These are phyloP conservation scores for Amoebophrya sp. DNA, from an alignment of 169 alveolate species.

Conservation along the genomic window DNA sequence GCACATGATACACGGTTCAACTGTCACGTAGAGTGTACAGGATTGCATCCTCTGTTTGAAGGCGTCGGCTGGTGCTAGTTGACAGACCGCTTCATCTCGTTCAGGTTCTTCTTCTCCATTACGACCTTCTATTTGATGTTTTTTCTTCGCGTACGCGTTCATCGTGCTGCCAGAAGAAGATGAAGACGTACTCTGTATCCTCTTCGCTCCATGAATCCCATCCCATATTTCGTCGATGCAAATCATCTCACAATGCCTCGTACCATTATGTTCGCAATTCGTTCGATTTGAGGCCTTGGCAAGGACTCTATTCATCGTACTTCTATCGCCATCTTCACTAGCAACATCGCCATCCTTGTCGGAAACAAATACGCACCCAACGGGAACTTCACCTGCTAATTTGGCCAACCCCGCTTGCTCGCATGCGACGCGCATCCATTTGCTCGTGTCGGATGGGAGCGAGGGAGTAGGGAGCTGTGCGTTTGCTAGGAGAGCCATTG, in stretches of 20 bases:
- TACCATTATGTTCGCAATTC: slow-evolving; percentile 26
- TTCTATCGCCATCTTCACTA: slow-evolving; percentile 42
- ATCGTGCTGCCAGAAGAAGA: slow-evolving; percentile 32
- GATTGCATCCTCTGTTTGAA: slow-evolving; percentile 41
- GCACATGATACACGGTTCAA: slow-evolving; percentile 70
- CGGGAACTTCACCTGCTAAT: slow-evolving; percentile 54
- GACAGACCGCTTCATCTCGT: background rate
- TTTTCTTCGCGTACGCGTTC: background rate
- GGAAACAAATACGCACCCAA: slow-evolving; percentile 52
- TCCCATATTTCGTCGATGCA: slow-evolving; percentile 51
- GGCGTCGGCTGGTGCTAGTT: background rate
- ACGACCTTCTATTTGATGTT: background rate
- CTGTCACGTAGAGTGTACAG: slow-evolving; percentile 60
- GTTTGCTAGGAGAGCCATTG: too few species aligned
- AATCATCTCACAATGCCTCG: slow-evolving; percentile 55
- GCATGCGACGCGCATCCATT: slow-evolving; percentile 21
- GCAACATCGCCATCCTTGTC: slow-evolving; percentile 34
- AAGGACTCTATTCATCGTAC: slow-evolving; percentile 48
- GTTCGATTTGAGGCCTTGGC: background rate
- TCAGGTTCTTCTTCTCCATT: background rate
- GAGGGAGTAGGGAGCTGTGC: too few species aligned
- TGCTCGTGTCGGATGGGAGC: background rate
- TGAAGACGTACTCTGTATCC: slow-evolving; percentile 42
- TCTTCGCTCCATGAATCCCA: slow-evolving; percentile 40
- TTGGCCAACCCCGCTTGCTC: slow-evolving; percentile 50